phyloP scores from a whole-genome alignment of 1,139 yeast genomes.

The Schwanniomyces etchellsii region DNA sequence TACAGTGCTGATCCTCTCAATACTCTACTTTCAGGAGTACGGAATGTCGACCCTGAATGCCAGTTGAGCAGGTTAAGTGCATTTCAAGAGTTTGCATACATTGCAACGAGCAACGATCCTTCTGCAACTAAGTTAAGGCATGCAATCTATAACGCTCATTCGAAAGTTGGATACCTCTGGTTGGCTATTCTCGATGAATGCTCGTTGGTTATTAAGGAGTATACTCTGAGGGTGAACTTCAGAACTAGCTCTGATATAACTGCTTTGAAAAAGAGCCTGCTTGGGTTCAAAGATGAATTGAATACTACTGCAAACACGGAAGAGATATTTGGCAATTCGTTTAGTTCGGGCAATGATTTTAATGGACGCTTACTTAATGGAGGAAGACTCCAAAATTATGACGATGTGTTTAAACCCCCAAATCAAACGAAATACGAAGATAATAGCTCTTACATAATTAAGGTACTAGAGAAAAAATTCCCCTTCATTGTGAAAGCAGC shows the following conservation, averaged over 20 bases:
- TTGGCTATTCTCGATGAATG: conserved; percentile 56
- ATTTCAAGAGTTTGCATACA: conserved; percentile 66
- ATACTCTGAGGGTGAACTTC: conserved; percentile 37
- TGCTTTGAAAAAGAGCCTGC: conserved; percentile 18
- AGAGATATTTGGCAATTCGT: conserved; percentile 9
- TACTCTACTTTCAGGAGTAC: conserved; percentile 70
- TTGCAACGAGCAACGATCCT: conserved; percentile 45
- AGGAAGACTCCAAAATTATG: conserved; percentile 4
- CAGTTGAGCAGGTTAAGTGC: conserved; percentile 63
- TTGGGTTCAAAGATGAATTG: conserved; percentile 5
- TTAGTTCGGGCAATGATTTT: conserved; percentile 8
- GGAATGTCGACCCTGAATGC: conserved; percentile 36
- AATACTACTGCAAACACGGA: conserved; percentile 1
- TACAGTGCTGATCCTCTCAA: conserved; percentile 68
- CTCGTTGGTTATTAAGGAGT: conserved; percentile 44
- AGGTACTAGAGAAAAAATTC: not conserved
- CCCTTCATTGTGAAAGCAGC: not conserved
- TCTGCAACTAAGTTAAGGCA: conserved; percentile 41
- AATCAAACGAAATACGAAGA: not conserved
- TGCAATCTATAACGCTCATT: conserved; percentile 48
- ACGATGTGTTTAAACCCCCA: not conserved
- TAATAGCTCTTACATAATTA: not conserved
- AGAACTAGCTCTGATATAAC: conserved; percentile 27
- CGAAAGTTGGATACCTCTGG: conserved; percentile 49
- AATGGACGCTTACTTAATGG: conserved; percentile 1